These are phyloP conservation scores for Pouteria campechiana DNA, from an alignment of 179 eudicot genomes.

Conservation along the genomic window DNA sequence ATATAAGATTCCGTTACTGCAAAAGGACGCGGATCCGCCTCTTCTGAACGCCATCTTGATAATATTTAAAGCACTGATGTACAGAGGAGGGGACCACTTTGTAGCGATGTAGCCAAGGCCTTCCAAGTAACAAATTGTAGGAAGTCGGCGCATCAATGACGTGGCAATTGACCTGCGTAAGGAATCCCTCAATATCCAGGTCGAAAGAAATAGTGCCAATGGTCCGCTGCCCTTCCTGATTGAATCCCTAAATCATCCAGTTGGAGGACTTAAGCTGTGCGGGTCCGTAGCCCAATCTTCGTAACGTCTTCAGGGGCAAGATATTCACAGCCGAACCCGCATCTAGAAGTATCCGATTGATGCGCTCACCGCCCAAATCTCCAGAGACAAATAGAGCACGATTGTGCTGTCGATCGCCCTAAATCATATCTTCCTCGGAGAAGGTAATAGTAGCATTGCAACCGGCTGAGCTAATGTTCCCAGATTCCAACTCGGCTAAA, in stretches of 20 bases:
- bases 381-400: too few relatives aligned
- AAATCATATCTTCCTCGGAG: background rate
- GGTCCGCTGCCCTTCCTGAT: too few relatives aligned
- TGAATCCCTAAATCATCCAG: too few relatives aligned
- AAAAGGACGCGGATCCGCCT: background rate
- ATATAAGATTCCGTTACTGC: background rate
- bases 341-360: background rate
- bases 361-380: too few relatives aligned
- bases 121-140: background rate
- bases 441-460: background rate
- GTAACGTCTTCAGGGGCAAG: background rate
- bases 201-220: too few relatives aligned
- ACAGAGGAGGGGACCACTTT: background rate
- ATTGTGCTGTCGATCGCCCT: background rate
- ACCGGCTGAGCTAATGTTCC: background rate
- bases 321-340: background rate
- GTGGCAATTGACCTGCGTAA: background rate
- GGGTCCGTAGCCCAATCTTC: too few relatives aligned
- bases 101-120: background rate
- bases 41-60: too few relatives aligned
- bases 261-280: too few relatives aligned
- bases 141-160: constrained; percentile 1
- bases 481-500: background rate
- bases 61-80: background rate
- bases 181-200: background rate